Percentiles rank a stretch among this genome's conserved stretches.
These are phyloP conservation scores for Geranium brycei DNA, from an alignment of 345 rosid genomes.

Conservation along the genomic window DNA sequence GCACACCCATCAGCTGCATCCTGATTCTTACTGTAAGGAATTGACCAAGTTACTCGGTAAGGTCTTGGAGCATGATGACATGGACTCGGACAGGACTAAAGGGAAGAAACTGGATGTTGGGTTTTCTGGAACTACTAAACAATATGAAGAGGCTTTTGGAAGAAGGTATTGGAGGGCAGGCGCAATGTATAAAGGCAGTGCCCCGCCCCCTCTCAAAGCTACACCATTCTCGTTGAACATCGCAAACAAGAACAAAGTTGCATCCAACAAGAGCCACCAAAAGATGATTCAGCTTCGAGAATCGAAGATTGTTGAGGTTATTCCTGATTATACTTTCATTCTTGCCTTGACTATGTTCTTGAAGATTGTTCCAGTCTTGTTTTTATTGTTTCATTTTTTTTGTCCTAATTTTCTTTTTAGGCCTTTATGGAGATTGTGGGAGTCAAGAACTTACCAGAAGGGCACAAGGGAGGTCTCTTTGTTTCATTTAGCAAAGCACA, in stretches of 20 bases:
- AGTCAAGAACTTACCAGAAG: conserved; percentile 52
- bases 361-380: not conserved
- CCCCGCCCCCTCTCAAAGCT: conserved; percentile 52
- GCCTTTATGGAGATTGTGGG: conserved; percentile 63
- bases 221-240: conserved; percentile 27
- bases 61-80: conserved; percentile 30
- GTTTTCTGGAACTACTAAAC: conserved; percentile 25
- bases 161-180: conserved; percentile 31
- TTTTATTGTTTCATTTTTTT: not conserved
- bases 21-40: not conserved
- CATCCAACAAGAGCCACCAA: conserved; percentile 16
- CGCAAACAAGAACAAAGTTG: conserved; percentile 21
- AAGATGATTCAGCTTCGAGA: conserved; percentile 36
- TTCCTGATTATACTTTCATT: conserved; percentile 6
- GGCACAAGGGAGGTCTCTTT: conserved; percentile 45
- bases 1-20: conserved; percentile 7
- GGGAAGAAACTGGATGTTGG: conserved; percentile 31
- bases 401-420: conserved; percentile 19
- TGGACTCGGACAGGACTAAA: conserved; percentile 29
- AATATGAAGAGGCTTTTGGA: conserved; percentile 36
- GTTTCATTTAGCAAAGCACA: conserved; percentile 56
- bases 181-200: conserved; percentile 23
- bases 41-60: conserved; percentile 11
- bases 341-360: not conserved
- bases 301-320: conserved; percentile 59